Evolutionary conservation across 495 filamentous ascomycete genomes (phyloP).

Genomic region (Lasiosphaeria miniovina): DNA sequence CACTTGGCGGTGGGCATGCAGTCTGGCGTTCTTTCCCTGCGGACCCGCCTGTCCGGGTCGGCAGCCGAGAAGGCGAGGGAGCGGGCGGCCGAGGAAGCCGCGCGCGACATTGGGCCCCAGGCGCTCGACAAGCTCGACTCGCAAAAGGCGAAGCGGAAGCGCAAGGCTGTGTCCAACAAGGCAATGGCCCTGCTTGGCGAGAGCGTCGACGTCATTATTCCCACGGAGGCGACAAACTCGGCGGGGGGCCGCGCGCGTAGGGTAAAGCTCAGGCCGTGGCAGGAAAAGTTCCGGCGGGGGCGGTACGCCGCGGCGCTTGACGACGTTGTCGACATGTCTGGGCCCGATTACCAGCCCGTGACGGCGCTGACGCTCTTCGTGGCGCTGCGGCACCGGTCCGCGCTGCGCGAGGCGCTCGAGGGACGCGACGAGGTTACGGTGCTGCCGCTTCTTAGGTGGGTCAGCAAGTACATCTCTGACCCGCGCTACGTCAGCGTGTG

Average conservation of each 20-base stretch:
- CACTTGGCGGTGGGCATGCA: slow-evolving; percentile 94
- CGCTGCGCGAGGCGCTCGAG: slow-evolving; percentile 74
- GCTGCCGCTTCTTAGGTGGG: slow-evolving; percentile 79
- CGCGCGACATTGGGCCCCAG: slow-evolving; percentile 72
- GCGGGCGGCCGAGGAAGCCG: slow-evolving; percentile 80
- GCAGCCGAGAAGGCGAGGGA: slow-evolving; percentile 75
- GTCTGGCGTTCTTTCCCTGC: slow-evolving; percentile 81
- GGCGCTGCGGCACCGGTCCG: slow-evolving; percentile 82
- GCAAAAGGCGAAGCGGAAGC: slow-evolving; percentile 62
- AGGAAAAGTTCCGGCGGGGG: slow-evolving; percentile 72
- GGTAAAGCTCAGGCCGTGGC: slow-evolving; percentile 72
- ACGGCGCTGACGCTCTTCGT: slow-evolving; percentile 72
- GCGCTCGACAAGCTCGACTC: slow-evolving; percentile 62
- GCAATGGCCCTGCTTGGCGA: slow-evolving; percentile 83
- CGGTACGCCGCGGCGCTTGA: slow-evolving; percentile 77
- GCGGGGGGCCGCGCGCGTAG: slow-evolving; percentile 48
- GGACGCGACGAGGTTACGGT: slow-evolving; percentile 80
- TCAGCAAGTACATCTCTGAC: slow-evolving; percentile 71
- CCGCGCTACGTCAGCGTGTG: slow-evolving; percentile 73
- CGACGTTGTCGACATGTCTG: slow-evolving; percentile 56
- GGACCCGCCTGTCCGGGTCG: slow-evolving; percentile 79
- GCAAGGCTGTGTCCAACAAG: slow-evolving; percentile 66
- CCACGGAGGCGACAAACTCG: slow-evolving; percentile 19
- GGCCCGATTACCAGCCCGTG: slow-evolving; percentile 52
- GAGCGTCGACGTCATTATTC: slow-evolving; percentile 79